Evolutionary conservation across 2,329 filamentous ascomycete species (phyloP), one percentile per base, ranked within the genome.

Genomic region (Thielaviopsis euricoi): DNA sequence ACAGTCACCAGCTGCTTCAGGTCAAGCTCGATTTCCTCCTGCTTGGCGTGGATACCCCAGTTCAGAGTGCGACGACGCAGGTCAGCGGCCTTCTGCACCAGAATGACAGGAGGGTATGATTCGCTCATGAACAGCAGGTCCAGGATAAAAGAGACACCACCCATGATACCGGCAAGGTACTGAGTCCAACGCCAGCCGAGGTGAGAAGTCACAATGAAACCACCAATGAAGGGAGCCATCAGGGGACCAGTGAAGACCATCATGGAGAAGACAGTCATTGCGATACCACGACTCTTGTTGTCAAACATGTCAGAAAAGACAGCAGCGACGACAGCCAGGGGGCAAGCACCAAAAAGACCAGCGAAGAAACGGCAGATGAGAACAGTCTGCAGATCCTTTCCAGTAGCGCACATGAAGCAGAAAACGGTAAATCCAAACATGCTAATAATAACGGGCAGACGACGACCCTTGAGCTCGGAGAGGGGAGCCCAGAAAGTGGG

Each of bases 181-280:
- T 83, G 77, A 4, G 83, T 86, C 84, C 84, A 88, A 61, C 85
- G 79, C 85, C 85, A 88, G 61, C 82, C 82, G 29, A 85, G 75
- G 64, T 80, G 69, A 6, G 78, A 80, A 9, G 60, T 60, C 26
- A 75, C 74, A 53, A 85, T 85, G 71, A 82, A 87, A 19, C 83
- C 83, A 55, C 85, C 85, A 54, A 86, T 77, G 52, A 86, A 81
- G 6, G 85, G 85, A 0, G 81, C 83, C 37, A 86, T 69, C 23
- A 86, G 72, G 0, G 85, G 84, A 5, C 83, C 83, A 1, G 78
- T 76, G 63, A 87, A 87, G 43, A 86, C 71, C 22, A 69, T 65
- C 70, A 73, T 73, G 60, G 70, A 72, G 64, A 72, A 74, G 60
- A 74, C 60, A 9, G 72, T 71, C 56, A 74, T 69, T 58, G 71